A percentile compares a stretch with the other conserved stretches of the same genome.
These are phyloP conservation scores for Myochromella boudieri DNA, from an alignment of 768 basidiomycete genomes.

Conservation along the genomic window DNA sequence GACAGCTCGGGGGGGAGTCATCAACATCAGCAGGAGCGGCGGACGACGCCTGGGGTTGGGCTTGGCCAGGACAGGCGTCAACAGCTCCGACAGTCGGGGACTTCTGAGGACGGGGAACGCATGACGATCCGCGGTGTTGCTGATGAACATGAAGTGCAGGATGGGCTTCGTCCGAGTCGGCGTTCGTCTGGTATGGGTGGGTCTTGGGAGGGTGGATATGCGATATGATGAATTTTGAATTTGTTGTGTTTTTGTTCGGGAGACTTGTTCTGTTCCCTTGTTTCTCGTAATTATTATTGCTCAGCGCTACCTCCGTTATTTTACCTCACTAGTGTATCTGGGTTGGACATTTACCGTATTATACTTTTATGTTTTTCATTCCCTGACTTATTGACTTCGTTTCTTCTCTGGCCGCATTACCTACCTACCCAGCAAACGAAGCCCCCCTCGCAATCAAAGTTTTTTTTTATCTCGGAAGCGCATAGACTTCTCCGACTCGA, in stretches of 20 bases:
- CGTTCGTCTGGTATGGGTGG: too few relatives aligned
- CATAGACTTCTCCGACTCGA: too few relatives aligned
- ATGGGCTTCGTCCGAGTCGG: constrained; percentile 20
- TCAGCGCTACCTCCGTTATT: constrained; percentile 7
- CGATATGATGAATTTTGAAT: constrained; percentile 36
- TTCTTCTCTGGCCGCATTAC: too few relatives aligned
- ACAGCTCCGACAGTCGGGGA: not conserved
- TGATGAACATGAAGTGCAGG: constrained; percentile 11
- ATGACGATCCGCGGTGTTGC: constrained; percentile 26
- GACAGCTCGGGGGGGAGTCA: not conserved
- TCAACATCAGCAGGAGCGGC: constrained; percentile 1
- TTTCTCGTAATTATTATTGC: constrained; percentile 3
- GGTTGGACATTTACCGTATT: constrained; percentile 26
- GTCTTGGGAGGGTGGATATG: constrained; percentile 42
- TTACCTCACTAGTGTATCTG: constrained; percentile 28
- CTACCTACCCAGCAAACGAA: too few relatives aligned
- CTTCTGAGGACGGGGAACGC: constrained; percentile 26
- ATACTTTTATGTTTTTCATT: too few relatives aligned
- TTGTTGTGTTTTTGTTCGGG: constrained; percentile 12
- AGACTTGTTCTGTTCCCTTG: not conserved
- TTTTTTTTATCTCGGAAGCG: too few relatives aligned
- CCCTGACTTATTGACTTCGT: constrained; percentile 17
- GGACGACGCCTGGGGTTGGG: constrained; percentile 1
- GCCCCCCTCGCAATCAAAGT: too few relatives aligned
- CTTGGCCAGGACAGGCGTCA: not conserved